Percentiles rank a stretch among this genome's conserved stretches.
These are phyloP conservation scores for Candida verbasci DNA, from an alignment of 805 yeast species.

Conservation along the genomic window DNA sequence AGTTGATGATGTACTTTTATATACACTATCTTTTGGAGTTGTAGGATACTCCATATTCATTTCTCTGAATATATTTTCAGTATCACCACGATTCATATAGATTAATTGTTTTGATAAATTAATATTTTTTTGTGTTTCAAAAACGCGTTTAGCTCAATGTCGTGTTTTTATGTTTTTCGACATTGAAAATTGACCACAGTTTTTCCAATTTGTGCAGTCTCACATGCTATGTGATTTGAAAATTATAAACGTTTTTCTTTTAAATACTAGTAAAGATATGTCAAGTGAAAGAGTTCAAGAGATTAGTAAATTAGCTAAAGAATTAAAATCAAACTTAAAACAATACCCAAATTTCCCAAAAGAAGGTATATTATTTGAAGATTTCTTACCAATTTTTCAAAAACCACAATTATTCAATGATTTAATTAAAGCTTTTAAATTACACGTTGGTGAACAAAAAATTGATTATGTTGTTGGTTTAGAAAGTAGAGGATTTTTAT, in stretches of 20 bases:
- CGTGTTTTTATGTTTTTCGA: too few relatives aligned
- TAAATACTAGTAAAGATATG: too few relatives aligned
- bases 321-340: slow-evolving; percentile 32
- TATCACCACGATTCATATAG: neutral
- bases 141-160: too few relatives aligned
- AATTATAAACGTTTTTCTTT: too few relatives aligned
- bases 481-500: slow-evolving; percentile 94
- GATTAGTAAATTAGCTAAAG: slow-evolving; percentile 30
- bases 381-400: slow-evolving; percentile 90
- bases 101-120: too few relatives aligned
- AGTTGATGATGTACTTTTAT: neutral
- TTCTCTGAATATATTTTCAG: neutral
- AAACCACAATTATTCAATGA: slow-evolving; percentile 77
- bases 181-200: too few relatives aligned
- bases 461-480: slow-evolving; percentile 91
- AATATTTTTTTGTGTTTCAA: too few relatives aligned
- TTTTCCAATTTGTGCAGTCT: too few relatives aligned
- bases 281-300: slow-evolving; percentile 10
- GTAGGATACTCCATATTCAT: neutral
- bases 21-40: neutral
- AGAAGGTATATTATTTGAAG: slow-evolving; percentile 92
- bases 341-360: slow-evolving; percentile 94
- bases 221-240: too few relatives aligned
- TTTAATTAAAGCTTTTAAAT: slow-evolving; percentile 73
- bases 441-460: slow-evolving; percentile 61